Conservation (phyloP, 495 filamentous ascomycete genomes). For the Penicillium cinerascens region DNA sequence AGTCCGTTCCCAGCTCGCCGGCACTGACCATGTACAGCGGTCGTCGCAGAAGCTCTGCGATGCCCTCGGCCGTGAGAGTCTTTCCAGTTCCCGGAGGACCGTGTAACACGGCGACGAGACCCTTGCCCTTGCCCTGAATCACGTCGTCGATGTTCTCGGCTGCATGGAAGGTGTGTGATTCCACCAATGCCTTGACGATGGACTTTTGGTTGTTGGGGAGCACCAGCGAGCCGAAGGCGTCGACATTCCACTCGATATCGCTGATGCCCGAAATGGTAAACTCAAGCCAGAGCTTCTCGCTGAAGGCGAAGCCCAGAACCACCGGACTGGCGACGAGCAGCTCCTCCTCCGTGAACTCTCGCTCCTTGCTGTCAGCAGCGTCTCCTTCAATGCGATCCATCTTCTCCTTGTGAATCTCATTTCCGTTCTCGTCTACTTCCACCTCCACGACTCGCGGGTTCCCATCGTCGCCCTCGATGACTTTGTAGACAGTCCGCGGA, state of each 20-base stretch:
- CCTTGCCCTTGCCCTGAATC: constrained; percentile 74
- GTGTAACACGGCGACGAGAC: constrained; percentile 71
- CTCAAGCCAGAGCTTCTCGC: constrained; percentile 88
- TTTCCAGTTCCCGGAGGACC: constrained; percentile 87
- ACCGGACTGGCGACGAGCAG: constrained; percentile 87
- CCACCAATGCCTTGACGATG: constrained; percentile 76
- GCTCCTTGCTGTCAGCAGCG: constrained; percentile 34
- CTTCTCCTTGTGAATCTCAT: constrained; percentile 63
- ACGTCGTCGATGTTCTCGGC: constrained; percentile 82
- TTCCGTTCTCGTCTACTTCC: constrained; percentile 56
- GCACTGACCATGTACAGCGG: constrained; percentile 84
- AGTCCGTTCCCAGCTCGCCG: constrained; percentile 78
- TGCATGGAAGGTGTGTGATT: constrained; percentile 77
- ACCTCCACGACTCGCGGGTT: constrained; percentile 56
- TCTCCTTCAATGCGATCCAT: constrained; percentile 52
- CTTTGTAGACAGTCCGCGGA: constrained; percentile 60
- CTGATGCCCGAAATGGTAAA: constrained; percentile 80
- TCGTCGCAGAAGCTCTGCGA: constrained; percentile 75
- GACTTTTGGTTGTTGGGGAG: constrained; percentile 72
- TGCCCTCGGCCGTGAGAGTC: constrained; percentile 84
- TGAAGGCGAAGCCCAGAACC: constrained; percentile 88
- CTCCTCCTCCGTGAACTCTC: constrained; percentile 78
- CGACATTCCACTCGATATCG: constrained; percentile 77
- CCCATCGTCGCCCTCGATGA: constrained; percentile 62
- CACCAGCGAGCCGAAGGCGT: constrained; percentile 76